Evolutionary conservation across 306 rosid genomes (phyloP).

Genomic region (Quercus dentata): DNA sequence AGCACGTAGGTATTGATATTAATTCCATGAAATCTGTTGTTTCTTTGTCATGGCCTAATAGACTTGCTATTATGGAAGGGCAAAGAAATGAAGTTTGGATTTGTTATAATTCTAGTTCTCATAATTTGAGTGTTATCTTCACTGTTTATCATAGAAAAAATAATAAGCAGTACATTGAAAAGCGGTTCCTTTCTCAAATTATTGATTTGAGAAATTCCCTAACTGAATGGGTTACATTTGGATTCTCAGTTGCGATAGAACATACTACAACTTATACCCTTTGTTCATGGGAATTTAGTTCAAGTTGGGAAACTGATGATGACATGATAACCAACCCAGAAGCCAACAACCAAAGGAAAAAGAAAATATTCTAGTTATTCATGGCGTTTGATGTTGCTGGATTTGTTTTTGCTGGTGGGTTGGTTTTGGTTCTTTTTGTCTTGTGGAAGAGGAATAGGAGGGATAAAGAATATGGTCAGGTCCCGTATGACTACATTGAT

Average conservation of each 20-base stretch:
- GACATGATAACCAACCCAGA: neutral
- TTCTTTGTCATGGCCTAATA: constrained; percentile 23
- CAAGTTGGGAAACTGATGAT: neutral
- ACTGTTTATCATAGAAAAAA: constrained; percentile 3
- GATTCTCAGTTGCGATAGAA: constrained; percentile 22
- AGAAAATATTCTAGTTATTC: neutral
- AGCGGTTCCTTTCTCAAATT: neutral
- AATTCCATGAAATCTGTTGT: constrained; percentile 29
- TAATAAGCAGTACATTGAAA: no score
- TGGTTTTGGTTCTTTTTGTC: no score
- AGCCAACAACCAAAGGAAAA: neutral
- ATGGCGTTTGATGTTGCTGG: neutral
- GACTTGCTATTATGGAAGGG: constrained; percentile 4
- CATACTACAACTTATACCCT: neutral
- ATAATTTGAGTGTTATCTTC: constrained; percentile 20
- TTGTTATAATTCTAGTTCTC: no score
- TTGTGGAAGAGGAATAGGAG: no score
- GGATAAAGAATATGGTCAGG: no score
- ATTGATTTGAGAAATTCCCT: constrained; percentile 22
- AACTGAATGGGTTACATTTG: constrained; percentile 27
- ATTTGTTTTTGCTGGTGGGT: no score
- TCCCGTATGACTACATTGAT: no score
- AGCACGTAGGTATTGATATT: constrained; percentile 47
- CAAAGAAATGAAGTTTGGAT: constrained; percentile 22
- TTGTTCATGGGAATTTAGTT: neutral